Evolutionary conservation across 371 early-diverging fungal genomes (phyloP), one percentile per base, ranked within the genome.

Genomic region (Mucor indicus): DNA sequence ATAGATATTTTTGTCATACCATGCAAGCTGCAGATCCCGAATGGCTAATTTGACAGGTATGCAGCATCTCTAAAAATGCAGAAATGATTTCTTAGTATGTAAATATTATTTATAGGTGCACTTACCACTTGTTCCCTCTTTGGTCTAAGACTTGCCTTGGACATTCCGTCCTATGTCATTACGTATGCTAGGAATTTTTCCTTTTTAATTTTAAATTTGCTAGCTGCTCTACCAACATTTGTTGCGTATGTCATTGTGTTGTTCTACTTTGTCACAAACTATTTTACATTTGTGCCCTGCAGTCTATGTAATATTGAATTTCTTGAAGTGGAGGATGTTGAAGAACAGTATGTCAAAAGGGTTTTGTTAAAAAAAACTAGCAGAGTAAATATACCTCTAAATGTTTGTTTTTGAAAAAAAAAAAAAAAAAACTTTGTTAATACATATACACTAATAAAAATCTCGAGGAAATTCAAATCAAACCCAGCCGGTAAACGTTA

Each of bases 21-120:
- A 72, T 40, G 70, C 71, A 15, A 72, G 69, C 33, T 62, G 64
- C 31, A 43, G 60, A 23, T 75, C 72, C n/a, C 57, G 72, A 0
- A 21, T 61, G 5, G 76, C 72, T 12, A 69, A 65, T 32, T 23
- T 72, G 4, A 38, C 60, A 39, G 72, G 69, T 67, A 57, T 25
- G 20, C 12, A 1, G 4, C 6, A 38, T 29, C 12, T 12, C 12
- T 6, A 8, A 29, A 29, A 29, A 6, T 29, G 5, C 25, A 24
- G 33, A 25, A 23, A 19, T 15, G 29, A 17, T 41, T 16, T 10
- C 4, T 27, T 41, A 9, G 1, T 7, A 27, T 27, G 2, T 25
- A 1, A 13, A 24, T 37, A 2, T 23, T 39, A 20, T 11, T 1
- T n/a, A 15, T 42, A 60, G 73, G 75, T 0, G 35, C 56, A 0